Conservation (phyloP, 2,329 filamentous ascomycete species). For the Phaeoacremonium minimum region DNA sequence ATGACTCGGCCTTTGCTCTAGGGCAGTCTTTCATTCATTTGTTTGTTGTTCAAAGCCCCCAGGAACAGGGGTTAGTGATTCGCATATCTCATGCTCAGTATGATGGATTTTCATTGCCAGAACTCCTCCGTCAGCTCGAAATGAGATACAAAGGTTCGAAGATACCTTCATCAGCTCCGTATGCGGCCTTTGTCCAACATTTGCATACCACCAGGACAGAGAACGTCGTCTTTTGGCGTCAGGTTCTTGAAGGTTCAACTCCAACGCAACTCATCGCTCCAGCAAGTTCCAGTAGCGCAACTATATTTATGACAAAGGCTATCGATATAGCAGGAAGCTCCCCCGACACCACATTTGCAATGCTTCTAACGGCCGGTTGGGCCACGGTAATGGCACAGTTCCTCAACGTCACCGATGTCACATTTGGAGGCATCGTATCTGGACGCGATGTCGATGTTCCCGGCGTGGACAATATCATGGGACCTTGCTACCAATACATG, state of each 20-base stretch:
- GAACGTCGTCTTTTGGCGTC: slow-evolving; percentile 34
- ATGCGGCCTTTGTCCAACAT: slow-evolving; percentile 15
- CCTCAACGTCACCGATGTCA: slow-evolving; percentile 25
- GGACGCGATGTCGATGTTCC: slow-evolving; percentile 33
- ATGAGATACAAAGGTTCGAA: slow-evolving; percentile 17
- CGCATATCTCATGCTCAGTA: slow-evolving; percentile 43
- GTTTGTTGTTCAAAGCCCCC: slow-evolving; percentile 13
- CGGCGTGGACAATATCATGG: slow-evolving; percentile 31
- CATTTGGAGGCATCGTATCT: slow-evolving; percentile 35
- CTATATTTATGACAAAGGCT: slow-evolving; percentile 11
- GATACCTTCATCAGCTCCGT: slow-evolving; percentile 34
- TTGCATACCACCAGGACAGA: slow-evolving; percentile 21
- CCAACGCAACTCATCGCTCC: background rate
- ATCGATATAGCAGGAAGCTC: slow-evolving; percentile 18
- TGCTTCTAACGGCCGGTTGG: slow-evolving; percentile 36
- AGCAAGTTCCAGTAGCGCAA: slow-evolving; percentile 4
- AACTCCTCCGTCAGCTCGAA: slow-evolving; percentile 32
- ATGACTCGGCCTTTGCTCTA: slow-evolving; percentile 26
- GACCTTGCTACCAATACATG: slow-evolving; percentile 39
- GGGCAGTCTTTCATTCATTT: slow-evolving; percentile 30
- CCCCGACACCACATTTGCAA: slow-evolving; percentile 33
- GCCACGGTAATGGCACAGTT: slow-evolving; percentile 31
- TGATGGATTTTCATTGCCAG: slow-evolving; percentile 38
- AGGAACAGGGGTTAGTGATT: slow-evolving; percentile 28
- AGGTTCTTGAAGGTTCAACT: slow-evolving; percentile 31